Evolutionary conservation across 768 basidiomycete species (phyloP), one percentile per base, ranked within the genome.

Genomic region (Mrakia frigida): DNA sequence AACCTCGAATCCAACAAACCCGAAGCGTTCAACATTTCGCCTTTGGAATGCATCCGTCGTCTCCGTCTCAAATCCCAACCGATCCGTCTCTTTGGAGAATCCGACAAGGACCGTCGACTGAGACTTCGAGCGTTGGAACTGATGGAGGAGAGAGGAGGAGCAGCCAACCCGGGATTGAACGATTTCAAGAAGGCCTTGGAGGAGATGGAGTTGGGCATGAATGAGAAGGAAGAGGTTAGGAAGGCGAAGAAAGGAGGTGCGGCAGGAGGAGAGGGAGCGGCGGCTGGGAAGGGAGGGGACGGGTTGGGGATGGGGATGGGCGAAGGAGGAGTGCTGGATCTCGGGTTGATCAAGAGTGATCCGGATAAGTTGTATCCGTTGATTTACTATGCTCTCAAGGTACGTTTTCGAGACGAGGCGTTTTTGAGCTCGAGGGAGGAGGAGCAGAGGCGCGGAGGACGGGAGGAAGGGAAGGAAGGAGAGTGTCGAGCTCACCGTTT

Each of bases 331-430:
- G 84, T 93, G 13, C 85, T 99, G 67, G 93, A 99, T 83, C 83
- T 98, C 39, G 85, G 82, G 9, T 86, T 98, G 77, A 83, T 98
- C 81, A 96, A 94, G 86, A 89, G 88, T 25, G 93, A 98, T 82
- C 92, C 94, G 10, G 92, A 96, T 85, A 97, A 92, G 84, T 85
- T 98, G 39, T 98, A 99, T 82, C 97, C 97, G 0, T 86, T 98
- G 80, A 98, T 99, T 70, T 99, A 99, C 82, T 94, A 94, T 82
- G 93, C 94, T 1, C 85, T 98, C 76, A 98, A 98, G 81, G 85
- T 84, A 73, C 46, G 83, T 79, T 16, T 33, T 13, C n/a, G n/a
- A n/a, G n/a, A n/a, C n/a, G n/a, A n/a, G n/a, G 0, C 14, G 33
- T 9, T 4, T 50, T 4, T 0, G 11, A 23, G 4, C 21, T 56